These are phyloP conservation scores for Mrakia frigida DNA, from an alignment of 768 basidiomycete species.

Conservation along the genomic window DNA sequence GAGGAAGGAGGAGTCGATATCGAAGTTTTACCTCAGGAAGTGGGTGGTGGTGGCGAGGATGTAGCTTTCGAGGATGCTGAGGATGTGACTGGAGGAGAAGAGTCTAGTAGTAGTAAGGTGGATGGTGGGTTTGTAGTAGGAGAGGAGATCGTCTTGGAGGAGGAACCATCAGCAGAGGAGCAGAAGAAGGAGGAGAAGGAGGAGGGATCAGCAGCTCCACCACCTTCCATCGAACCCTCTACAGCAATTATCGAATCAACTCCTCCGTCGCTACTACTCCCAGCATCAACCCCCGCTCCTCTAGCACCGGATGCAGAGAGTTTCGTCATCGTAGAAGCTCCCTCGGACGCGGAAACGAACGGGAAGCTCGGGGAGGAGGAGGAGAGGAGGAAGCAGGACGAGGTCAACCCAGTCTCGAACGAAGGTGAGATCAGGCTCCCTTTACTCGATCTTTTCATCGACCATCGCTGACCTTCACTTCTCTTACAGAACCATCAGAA, in stretches of 20 bases:
- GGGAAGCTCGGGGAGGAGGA: neutral
- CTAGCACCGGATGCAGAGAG: neutral
- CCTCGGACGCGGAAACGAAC: conserved; percentile 13
- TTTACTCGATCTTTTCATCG: neutral
- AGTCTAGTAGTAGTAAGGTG: too few relatives aligned
- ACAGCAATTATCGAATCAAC: neutral
- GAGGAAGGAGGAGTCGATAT: too few relatives aligned
- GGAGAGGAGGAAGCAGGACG: neutral
- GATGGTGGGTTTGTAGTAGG: too few relatives aligned
- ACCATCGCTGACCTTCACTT: neutral
- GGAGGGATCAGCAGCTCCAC: neutral
- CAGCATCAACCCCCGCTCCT: neutral
- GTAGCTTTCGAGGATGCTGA: too few relatives aligned
- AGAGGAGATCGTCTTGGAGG: too few relatives aligned
- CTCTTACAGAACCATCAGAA: neutral
- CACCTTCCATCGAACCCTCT: neutral
- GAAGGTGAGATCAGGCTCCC: neutral
- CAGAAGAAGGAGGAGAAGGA: neutral
- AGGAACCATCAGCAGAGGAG: neutral
- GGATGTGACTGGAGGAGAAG: too few relatives aligned
- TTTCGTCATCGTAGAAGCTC: conserved; percentile 13
- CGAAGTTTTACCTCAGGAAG: too few relatives aligned
- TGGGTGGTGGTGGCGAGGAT: too few relatives aligned
- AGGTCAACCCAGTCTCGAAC: neutral
- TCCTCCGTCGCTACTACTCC: neutral